phyloP scores from a whole-genome alignment of 2,329 filamentous ascomycete genomes.

The Rhinocladiella similis region DNA sequence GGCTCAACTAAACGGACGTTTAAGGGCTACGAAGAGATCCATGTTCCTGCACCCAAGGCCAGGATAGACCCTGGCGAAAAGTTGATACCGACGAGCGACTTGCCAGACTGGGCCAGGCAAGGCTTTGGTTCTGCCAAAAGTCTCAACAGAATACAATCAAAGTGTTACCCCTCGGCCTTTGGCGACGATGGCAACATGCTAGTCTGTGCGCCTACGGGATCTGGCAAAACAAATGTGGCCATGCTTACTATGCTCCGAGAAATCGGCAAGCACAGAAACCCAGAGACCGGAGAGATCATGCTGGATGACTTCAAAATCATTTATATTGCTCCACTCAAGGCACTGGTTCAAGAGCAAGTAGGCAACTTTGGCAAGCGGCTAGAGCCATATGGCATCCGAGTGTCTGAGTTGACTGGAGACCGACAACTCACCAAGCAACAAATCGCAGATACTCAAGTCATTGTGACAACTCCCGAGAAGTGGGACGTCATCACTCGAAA shows the following conservation, averaged over 20 bases:
- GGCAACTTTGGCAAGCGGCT: slow-evolving; percentile 94
- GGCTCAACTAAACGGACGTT: slow-evolving; percentile 94
- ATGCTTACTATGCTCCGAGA: slow-evolving; percentile 97
- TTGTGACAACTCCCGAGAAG: slow-evolving; percentile 97
- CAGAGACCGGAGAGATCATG: slow-evolving; percentile 87
- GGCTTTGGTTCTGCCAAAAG: slow-evolving; percentile 86
- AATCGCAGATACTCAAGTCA: slow-evolving; percentile 95
- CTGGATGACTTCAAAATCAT: slow-evolving; percentile 98
- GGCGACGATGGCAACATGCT: slow-evolving; percentile 96
- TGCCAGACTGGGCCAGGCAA: slow-evolving; percentile 87
- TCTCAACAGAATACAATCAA: slow-evolving; percentile 93
- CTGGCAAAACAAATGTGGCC: slow-evolving; percentile 97
- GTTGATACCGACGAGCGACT: slow-evolving; percentile 78
- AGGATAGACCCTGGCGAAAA: slow-evolving; percentile 77
- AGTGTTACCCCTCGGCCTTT: slow-evolving; percentile 88
- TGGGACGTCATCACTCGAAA: slow-evolving; percentile 99
- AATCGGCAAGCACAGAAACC: slow-evolving; percentile 90
- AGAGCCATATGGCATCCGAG: slow-evolving; percentile 85
- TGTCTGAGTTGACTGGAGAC: slow-evolving; percentile 95
- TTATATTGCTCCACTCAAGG: slow-evolving; percentile 94
- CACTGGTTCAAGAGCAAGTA: slow-evolving; percentile 94
- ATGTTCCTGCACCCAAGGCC: slow-evolving; percentile 90
- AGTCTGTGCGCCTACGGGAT: slow-evolving; percentile 93
- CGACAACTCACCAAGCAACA: slow-evolving; percentile 98
- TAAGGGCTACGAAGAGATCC: slow-evolving; percentile 98